Conservation (phyloP, 2,329 filamentous ascomycete species). For the Paraphoma chrysanthemicola region DNA sequence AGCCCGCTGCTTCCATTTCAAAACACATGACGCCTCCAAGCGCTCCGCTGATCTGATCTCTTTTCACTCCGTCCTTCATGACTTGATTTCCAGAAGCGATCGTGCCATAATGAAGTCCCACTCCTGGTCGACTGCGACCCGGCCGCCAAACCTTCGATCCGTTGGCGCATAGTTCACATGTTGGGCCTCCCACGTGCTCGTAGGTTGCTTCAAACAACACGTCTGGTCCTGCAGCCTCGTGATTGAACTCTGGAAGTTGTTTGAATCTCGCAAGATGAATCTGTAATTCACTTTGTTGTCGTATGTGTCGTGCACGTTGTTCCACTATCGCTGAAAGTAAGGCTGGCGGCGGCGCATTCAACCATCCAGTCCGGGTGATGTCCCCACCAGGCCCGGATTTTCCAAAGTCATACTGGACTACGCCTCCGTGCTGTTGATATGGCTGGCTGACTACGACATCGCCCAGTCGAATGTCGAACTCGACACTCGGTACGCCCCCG, state of each 20-base stretch:
- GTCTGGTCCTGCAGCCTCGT: background rate
- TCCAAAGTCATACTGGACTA: constrained; percentile 12
- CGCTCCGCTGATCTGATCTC: constrained; percentile 10
- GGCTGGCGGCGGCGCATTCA: constrained; percentile 9
- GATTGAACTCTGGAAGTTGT: background rate
- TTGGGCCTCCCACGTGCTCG: constrained; percentile 1
- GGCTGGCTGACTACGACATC: constrained; percentile 15
- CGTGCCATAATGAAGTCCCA: constrained; percentile 7
- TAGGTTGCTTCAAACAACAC: background rate
- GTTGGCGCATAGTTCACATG: constrained; percentile 9
- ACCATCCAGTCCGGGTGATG: constrained; percentile 5
- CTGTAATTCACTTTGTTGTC: background rate
- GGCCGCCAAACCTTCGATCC: background rate
- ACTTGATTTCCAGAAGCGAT: constrained; percentile 14
- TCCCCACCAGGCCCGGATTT: background rate
- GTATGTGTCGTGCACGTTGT: background rate
- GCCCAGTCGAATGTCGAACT: constrained; percentile 1
- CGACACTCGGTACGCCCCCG: constrained; percentile 14
- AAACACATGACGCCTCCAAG: constrained; percentile 1
- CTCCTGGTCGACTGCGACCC: background rate
- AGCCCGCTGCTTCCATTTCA: background rate
- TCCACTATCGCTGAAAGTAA: constrained; percentile 6
- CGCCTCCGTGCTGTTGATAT: constrained; percentile 2
- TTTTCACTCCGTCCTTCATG: constrained; percentile 9
- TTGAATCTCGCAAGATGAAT: background rate